Evolutionary conservation across 805 yeast species (phyloP).

Genomic region (Wickerhamomyces hampshirensis): DNA sequence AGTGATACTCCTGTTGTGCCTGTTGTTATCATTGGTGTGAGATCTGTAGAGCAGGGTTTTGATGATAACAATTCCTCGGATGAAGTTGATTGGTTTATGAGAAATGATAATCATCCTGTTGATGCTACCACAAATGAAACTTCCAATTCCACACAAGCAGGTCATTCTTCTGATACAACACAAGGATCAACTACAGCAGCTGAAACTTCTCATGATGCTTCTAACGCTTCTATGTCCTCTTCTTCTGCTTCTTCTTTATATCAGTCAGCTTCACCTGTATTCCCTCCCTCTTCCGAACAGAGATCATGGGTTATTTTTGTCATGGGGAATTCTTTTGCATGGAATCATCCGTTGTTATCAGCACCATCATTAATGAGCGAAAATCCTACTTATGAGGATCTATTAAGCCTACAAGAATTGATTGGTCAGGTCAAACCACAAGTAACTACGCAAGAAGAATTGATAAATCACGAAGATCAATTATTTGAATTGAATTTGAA

Average conservation of each 20-base stretch:
- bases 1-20: conserved; percentile 30
- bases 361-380: conserved; percentile 45
- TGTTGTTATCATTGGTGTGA: conserved; percentile 44
- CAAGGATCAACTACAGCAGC: not conserved
- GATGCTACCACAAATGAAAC: too few species aligned
- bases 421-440: conserved; percentile 43
- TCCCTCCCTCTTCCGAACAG: conserved; percentile 15
- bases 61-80: conserved; percentile 11
- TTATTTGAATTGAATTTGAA: conserved; percentile 17
- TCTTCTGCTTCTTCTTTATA: too few species aligned
- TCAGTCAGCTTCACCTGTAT: too few species aligned
- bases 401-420: conserved; percentile 41
- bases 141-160: too few species aligned
- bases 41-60: conserved; percentile 30
- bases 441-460: conserved; percentile 37
- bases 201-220: not conserved
- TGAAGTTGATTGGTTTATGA: conserved; percentile 14
- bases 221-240: not conserved
- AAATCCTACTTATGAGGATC: conserved; percentile 46
- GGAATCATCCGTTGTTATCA: conserved; percentile 42
- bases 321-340: conserved; percentile 50
- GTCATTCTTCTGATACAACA: too few species aligned
- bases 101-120: conserved; percentile 3
- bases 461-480: conserved; percentile 35
- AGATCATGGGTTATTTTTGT: conserved; percentile 61